Percentiles rank a stretch among this genome's conserved stretches.
Conservation (phyloP, 495 filamentous ascomycete genomes). For the Cladorrhinum samala region DNA sequence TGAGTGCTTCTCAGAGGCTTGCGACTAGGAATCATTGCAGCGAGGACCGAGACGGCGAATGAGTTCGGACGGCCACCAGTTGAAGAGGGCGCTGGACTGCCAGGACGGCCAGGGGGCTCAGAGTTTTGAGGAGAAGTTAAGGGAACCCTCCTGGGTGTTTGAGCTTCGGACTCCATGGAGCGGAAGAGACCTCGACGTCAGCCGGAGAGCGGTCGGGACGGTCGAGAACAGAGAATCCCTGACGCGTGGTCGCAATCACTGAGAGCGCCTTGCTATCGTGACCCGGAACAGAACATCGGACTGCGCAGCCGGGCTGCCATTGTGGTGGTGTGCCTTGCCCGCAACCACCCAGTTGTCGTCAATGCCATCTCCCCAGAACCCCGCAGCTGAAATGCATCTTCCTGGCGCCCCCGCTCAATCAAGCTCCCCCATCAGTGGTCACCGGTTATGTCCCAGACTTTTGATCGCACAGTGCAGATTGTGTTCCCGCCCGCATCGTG, state of each 20-base stretch:
- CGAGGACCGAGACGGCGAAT: too few species aligned
- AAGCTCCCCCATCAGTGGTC: neutral
- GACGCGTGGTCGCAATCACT: neutral
- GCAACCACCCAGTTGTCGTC: neutral
- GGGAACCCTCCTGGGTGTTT: neutral
- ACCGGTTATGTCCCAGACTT: too few species aligned
- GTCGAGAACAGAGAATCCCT: neutral
- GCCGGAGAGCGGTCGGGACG: neutral
- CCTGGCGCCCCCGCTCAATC: neutral
- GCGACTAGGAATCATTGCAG: too few species aligned
- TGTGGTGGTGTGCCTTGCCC: too few species aligned
- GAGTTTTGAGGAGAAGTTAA: neutral
- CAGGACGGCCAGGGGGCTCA: neutral
- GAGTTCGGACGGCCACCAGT: neutral
- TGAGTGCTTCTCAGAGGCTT: too few species aligned
- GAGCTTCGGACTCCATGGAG: neutral
- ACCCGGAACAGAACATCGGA: neutral
- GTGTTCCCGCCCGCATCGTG: too few species aligned
- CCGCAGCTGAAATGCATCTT: conserved; percentile 1
- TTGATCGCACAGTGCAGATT: too few species aligned
- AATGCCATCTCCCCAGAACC: neutral
- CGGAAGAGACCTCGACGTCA: neutral
- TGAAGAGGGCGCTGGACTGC: neutral
- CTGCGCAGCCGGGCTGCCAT: too few species aligned
- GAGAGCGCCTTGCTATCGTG: neutral